Evolutionary conservation across 805 yeast species (phyloP), one percentile per base, ranked within the genome.

Genomic region (Metschnikowia koreensis): DNA sequence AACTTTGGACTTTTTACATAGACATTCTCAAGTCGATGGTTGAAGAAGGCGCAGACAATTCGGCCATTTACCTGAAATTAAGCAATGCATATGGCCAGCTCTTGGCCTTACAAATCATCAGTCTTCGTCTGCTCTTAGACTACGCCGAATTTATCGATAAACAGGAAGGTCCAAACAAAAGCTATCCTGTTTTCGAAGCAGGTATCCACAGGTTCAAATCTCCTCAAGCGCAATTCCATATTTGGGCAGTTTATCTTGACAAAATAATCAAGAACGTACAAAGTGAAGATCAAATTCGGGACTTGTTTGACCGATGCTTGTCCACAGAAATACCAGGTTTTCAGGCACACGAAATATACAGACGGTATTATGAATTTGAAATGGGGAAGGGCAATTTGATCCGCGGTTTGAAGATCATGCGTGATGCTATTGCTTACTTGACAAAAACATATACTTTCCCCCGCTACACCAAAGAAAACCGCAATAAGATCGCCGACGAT

Each of bases 1-100:
- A 80, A 47, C 67, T 91, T 7, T 92, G 97, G 97, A 69, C 81
- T 4, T 79, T 81, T 56, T 89, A 87, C 61, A 64, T 89, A 28
- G 96, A 89, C 60, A 63, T 89, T 29, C 74, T 85, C 15, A 92
- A 87, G 65, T 75, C 84, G 12, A 65, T 74, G 33, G 75, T 79
- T 5, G 81, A 77, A 44, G 63, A 73, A 0, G 48, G 38, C 66
- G 69, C 11, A 50, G 56, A 12, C 60, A 62, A 31, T 47, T 62
- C 6, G 57, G 52, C 10, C 38, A 52, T 26, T 39, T 59, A 12
- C 36, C 48, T 3, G 56, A 63, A 50, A 64, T 66, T 31, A 39
- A 43, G 28, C 22, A 8, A 44, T 2, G 71, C 73, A 2, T 73
- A 71, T 49, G 56, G 61, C 12, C 61, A 58, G 44, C 54, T 72